Evolutionary conservation across 768 basidiomycete genomes (phyloP).

Genomic region (Chalciporus piperatus): DNA sequence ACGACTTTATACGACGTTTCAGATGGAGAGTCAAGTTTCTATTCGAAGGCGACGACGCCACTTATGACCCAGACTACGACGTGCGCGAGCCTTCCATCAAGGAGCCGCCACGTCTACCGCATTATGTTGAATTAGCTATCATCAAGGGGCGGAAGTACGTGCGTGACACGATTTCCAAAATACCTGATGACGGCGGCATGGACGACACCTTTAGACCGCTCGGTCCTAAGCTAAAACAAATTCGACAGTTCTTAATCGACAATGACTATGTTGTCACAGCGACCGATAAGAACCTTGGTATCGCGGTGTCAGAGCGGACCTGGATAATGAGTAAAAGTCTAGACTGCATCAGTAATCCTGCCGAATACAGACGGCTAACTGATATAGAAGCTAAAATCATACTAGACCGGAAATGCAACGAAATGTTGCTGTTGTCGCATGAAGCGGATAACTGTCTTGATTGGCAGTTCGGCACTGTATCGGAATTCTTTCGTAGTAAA

Average conservation of each 20-base stretch:
- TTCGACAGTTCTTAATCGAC: background rate
- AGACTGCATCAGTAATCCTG: background rate
- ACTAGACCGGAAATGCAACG: background rate
- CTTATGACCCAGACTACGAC: conserved; percentile 16
- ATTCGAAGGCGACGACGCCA: background rate
- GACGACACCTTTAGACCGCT: conserved; percentile 2
- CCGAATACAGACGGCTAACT: background rate
- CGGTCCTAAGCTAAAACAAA: background rate
- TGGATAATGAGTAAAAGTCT: background rate
- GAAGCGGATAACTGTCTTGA: background rate
- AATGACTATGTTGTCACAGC: background rate
- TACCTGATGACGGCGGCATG: background rate
- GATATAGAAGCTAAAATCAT: background rate
- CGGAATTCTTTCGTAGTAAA: background rate
- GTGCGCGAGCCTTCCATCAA: background rate
- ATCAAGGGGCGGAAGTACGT: background rate
- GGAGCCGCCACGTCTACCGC: conserved; percentile 3
- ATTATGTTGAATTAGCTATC: background rate
- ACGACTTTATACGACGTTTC: conserved; percentile 5
- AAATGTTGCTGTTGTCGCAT: background rate
- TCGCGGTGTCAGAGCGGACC: conserved; percentile 4
- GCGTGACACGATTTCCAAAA: background rate
- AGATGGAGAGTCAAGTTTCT: conserved; percentile 2
- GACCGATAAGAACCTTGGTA: conserved; percentile 3
- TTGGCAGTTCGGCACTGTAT: background rate